Base-by-base conservation (phyloP, 2,329 filamentous ascomycete species). In the Colletotrichum acutatum region DNA sequence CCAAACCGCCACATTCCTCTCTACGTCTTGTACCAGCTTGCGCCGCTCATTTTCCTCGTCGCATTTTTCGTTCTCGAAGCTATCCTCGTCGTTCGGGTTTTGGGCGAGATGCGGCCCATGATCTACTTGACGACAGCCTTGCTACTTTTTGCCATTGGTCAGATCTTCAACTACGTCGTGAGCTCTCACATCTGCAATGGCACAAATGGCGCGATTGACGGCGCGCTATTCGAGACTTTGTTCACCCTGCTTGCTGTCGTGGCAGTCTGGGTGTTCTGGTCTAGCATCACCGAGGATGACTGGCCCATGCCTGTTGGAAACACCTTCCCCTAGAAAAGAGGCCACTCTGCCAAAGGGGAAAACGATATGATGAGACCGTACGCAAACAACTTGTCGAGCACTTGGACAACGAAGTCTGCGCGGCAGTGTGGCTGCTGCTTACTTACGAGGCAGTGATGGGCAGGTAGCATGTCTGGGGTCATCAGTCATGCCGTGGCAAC, bases 231-330 rank as follows among this genome's bases (percentile, higher is more conserved):
- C 82, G 90, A 98, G 82, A 97, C 95, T 0, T 86, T 98, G 7
- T 98, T 99, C 85, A 98, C 95, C 0, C 87, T 98, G 0, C 85
- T 96, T 14, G 89, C 95, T 0, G 95, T 99, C 5, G 88, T 94
- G 22, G 91, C 91, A 84, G 85, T 98, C 76, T 99, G 97, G 95
- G 83, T 94, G 70, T 99, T 99, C 87, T 99, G 97, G 97, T 97
- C 95, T 59, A 98, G 95, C 85, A 99, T 99, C 78, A 99, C 97
- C 19, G 97, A 99, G 84, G 97, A 99, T 79, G 96, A 98, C 85
- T 99, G 97, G 97, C 95, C 95, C 22, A 88, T 89, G 83, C 85
- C 87, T 42, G 83, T 82, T 11, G 81, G 82, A 68, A 80, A 77
- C 58, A 77, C 83, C 64, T 88, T 88, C 75, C 82, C 71, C 53